Evolutionary conservation across 192 early-diverging fungal genomes (phyloP).

Genomic region (Coemansia sp.): DNA sequence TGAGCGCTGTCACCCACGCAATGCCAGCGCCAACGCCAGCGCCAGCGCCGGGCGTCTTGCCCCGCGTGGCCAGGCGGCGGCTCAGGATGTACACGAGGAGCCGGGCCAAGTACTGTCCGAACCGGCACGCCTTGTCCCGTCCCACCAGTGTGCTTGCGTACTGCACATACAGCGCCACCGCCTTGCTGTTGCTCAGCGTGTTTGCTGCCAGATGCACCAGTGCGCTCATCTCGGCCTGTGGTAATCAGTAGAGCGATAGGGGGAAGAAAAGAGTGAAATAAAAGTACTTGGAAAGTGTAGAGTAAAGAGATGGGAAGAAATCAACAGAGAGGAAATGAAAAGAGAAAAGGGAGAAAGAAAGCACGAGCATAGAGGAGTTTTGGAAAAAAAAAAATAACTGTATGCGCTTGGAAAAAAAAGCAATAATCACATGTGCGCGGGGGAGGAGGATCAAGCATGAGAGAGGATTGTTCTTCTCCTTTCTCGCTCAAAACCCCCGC

Average conservation of each 20-base stretch:
- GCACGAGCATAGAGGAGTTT: not conserved
- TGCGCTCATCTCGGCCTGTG: not conserved
- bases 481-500: not conserved
- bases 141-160: slow-evolving; percentile 66
- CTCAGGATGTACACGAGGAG: slow-evolving; percentile 63
- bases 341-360: not conserved
- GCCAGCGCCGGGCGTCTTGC: slow-evolving; percentile 11
- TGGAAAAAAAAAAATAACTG: not conserved
- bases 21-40: not conserved
- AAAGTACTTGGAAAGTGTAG: not conserved
- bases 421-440: not conserved
- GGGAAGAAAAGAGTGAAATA: not conserved
- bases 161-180: slow-evolving; percentile 47
- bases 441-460: not conserved
- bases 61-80: slow-evolving; percentile 16
- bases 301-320: slow-evolving; percentile 9
- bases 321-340: not conserved
- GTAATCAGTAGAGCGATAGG: not conserved
- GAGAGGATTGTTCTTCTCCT: not conserved
- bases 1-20: slow-evolving; percentile 32
- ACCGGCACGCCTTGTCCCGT: slow-evolving; percentile 78
- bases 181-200: slow-evolving; percentile 20
- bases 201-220: slow-evolving; percentile 7
- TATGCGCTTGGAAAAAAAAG: not conserved
- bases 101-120: slow-evolving; percentile 85